phyloP scores from a whole-genome alignment of 2,329 filamentous ascomycete genomes.

The Colletotrichum trifolii region DNA sequence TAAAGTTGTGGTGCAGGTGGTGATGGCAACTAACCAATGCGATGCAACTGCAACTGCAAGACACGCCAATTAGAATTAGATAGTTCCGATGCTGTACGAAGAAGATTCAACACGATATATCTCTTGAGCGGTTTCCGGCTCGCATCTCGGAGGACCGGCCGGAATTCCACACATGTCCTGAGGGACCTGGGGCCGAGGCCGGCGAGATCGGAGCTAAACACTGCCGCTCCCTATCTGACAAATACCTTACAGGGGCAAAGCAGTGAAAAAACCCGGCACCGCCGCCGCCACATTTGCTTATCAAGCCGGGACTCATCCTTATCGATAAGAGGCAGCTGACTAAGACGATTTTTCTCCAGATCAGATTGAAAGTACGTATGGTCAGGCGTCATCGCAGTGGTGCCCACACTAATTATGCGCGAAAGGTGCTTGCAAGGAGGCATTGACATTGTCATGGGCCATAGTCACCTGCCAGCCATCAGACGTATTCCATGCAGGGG shows the following conservation, averaged over 20 bases:
- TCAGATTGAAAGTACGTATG: background rate
- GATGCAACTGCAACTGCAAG: too few species aligned
- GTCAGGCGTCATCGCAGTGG: constrained; percentile 9
- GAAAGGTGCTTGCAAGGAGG: constrained; percentile 9
- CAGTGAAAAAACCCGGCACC: background rate
- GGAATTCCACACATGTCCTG: background rate
- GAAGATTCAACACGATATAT: too few species aligned
- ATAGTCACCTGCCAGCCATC: constrained; percentile 26
- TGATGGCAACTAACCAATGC: too few species aligned
- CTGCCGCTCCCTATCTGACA: constrained; percentile 28
- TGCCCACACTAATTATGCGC: background rate
- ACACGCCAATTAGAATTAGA: too few species aligned
- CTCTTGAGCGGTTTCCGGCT: too few species aligned
- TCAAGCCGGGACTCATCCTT: background rate
- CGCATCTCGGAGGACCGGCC: too few species aligned
- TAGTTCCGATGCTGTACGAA: too few species aligned
- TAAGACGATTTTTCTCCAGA: background rate
- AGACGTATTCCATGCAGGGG: constrained; percentile 1
- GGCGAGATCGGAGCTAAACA: constrained; percentile 26
- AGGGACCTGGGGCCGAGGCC: background rate
- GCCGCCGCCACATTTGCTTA: background rate
- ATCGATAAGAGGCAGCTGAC: constrained; percentile 23
- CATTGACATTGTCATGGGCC: constrained; percentile 10
- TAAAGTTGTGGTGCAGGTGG: too few species aligned
- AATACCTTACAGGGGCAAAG: constrained; percentile 26